These are phyloP conservation scores for Aspergillus versicolor DNA, from an alignment of 2,329 filamentous ascomycete species.

Conservation along the genomic window DNA sequence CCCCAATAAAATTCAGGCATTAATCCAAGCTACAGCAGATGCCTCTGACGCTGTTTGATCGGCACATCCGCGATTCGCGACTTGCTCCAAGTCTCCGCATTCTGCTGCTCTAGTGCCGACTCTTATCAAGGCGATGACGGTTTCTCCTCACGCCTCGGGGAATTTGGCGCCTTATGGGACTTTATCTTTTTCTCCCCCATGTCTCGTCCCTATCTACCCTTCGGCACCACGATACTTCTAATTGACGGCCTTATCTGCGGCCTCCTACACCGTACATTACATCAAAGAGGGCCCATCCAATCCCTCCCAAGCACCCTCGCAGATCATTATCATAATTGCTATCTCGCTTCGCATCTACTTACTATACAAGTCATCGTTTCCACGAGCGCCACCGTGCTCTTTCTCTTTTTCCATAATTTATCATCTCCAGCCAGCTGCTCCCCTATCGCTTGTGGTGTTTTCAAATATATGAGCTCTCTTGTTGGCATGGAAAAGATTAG, in stretches of 20 bases:
- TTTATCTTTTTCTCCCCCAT: slow-evolving; percentile 22
- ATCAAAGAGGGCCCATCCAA: not conserved
- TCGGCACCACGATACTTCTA: slow-evolving; percentile 2
- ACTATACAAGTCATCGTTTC: not conserved
- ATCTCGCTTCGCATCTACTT: not conserved
- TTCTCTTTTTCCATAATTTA: not conserved
- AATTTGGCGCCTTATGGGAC: slow-evolving; percentile 12
- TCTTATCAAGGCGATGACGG: slow-evolving; percentile 22
- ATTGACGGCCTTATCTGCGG: slow-evolving; percentile 19
- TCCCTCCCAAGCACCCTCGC: not conserved
- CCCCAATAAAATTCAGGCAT: slow-evolving; percentile 10
- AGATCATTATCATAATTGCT: not conserved
- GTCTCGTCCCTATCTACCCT: slow-evolving; percentile 15
- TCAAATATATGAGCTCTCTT: slow-evolving; percentile 16
- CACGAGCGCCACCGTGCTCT: not conserved
- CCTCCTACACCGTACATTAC: not conserved
- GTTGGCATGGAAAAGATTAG: slow-evolving; percentile 57
- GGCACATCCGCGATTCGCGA: slow-evolving; percentile 22
- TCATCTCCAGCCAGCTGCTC: not conserved
- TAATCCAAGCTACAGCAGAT: slow-evolving; percentile 16
- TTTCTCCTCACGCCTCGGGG: slow-evolving; percentile 23
- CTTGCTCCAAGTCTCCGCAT: slow-evolving; percentile 26
- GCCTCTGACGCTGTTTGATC: slow-evolving; percentile 13
- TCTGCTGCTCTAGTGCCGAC: slow-evolving; percentile 18
- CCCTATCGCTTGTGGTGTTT: not conserved